These are phyloP conservation scores for Alternaria tenuissima DNA, from an alignment of 2,329 filamentous ascomycete species.

Conservation along the genomic window DNA sequence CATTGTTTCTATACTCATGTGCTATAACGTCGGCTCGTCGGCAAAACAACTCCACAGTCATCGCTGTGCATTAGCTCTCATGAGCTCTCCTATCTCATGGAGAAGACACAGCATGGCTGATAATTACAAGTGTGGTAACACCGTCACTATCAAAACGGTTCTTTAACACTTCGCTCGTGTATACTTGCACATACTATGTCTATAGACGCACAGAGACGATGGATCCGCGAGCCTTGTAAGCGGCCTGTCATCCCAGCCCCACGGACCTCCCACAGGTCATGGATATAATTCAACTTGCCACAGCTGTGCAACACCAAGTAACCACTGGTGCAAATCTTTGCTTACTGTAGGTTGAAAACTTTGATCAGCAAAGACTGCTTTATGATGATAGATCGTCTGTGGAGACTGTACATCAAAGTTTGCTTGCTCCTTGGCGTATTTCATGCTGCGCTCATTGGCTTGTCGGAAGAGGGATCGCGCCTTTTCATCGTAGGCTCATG, in stretches of 20 bases:
- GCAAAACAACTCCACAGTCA: neutral
- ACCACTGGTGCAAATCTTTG: conserved; percentile 1
- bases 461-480: neutral
- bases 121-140: conserved; percentile 13
- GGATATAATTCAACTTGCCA: neutral
- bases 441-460: neutral
- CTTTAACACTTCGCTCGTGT: conserved; percentile 12
- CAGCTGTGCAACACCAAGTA: conserved; percentile 5
- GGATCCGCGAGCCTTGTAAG: conserved; percentile 23
- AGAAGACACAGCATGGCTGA: conserved; percentile 22
- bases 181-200: neutral
- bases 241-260: conserved; percentile 18
- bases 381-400: conserved; percentile 6
- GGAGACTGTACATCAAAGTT: conserved; percentile 9
- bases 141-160: conserved; percentile 17
- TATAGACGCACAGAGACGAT: conserved; percentile 3
- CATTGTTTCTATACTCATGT: neutral
- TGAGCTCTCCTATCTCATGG: neutral
- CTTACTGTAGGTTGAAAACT: neutral
- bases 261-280: neutral
- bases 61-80: neutral
- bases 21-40: neutral
- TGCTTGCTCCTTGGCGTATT: conserved; percentile 20
- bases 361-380: neutral
- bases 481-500: neutral